phyloP scores from a whole-genome alignment of 108 stramenopile genomes.

The Pseudonitzschia multiseries region DNA sequence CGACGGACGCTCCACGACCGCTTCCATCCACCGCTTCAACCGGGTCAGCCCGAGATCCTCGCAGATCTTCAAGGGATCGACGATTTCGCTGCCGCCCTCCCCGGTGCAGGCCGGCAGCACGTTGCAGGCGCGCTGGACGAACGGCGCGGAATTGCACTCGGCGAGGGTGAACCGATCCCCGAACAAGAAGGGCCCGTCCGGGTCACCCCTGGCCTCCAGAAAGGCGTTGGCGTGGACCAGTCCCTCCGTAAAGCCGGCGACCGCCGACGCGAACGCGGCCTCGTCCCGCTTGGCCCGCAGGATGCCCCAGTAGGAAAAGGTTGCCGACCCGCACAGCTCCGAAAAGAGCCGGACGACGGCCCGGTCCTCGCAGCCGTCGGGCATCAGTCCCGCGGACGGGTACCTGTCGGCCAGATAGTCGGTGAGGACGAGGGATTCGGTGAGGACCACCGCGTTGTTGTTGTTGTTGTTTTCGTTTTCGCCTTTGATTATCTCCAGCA shows the following conservation, averaged over 20 bases:
- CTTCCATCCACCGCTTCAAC: slow-evolving; percentile 20
- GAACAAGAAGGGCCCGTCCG: slow-evolving; percentile 21
- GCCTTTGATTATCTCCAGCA: slow-evolving; percentile 22
- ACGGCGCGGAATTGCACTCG: slow-evolving; percentile 23
- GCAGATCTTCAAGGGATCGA: slow-evolving; percentile 22
- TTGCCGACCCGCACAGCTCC: slow-evolving; percentile 23
- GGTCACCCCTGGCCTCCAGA: slow-evolving; percentile 1
- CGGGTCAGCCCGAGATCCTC: slow-evolving; percentile 8
- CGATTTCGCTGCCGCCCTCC: not conserved
- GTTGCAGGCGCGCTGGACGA: slow-evolving; percentile 29
- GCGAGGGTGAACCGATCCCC: slow-evolving; percentile 31
- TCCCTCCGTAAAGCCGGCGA: slow-evolving; percentile 16
- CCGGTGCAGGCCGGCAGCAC: slow-evolving; percentile 19
- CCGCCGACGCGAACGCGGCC: slow-evolving; percentile 6
- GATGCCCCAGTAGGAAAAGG: slow-evolving; percentile 22
- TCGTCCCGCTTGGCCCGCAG: slow-evolving; percentile 17
- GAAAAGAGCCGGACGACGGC: slow-evolving; percentile 25
- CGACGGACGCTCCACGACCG: slow-evolving; percentile 23
- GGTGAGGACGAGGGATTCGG: slow-evolving; percentile 9
- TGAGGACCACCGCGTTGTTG: not conserved
- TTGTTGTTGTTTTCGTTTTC: too few relatives aligned
- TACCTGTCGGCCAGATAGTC: slow-evolving; percentile 22
- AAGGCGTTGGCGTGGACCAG: slow-evolving; percentile 14
- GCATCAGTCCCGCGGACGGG: not conserved
- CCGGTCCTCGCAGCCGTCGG: slow-evolving; percentile 9